These are phyloP conservation scores for Schwanniomyces yamadae DNA, from an alignment of 805 yeast genomes.

Conservation along the genomic window DNA sequence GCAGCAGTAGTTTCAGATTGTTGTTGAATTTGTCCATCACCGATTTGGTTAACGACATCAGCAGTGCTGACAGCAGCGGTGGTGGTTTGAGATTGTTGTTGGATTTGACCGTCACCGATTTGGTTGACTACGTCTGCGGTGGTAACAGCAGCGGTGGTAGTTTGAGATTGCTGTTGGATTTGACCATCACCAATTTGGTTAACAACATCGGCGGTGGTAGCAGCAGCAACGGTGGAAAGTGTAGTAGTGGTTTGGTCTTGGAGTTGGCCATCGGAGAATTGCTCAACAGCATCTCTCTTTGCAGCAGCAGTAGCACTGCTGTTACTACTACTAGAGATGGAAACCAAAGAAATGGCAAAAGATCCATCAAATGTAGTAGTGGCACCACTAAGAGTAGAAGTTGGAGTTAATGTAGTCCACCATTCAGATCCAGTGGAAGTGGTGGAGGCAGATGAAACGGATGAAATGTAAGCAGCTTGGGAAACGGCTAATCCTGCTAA, in stretches of 20 bases:
- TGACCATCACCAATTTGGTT: slow-evolving; percentile 50
- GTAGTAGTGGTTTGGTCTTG: slow-evolving; percentile 20
- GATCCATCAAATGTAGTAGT: slow-evolving; percentile 27
- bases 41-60: slow-evolving; percentile 29
- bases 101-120: slow-evolving; percentile 33
- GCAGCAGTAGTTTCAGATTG: slow-evolving; percentile 34
- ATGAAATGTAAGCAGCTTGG: slow-evolving; percentile 26
- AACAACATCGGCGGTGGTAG: slow-evolving; percentile 12
- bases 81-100: slow-evolving; percentile 25
- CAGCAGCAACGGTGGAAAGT: slow-evolving; percentile 25
- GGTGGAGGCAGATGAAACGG: slow-evolving; percentile 1
- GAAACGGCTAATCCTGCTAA: slow-evolving; percentile 11
- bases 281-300: slow-evolving; percentile 17
- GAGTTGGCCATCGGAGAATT: slow-evolving; percentile 35
- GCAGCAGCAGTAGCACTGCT: slow-evolving; percentile 19
- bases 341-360: slow-evolving; percentile 31
- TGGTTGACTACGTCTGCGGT: slow-evolving; percentile 27
- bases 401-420: slow-evolving; percentile 33
- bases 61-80: slow-evolving; percentile 32
- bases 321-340: slow-evolving; percentile 12
- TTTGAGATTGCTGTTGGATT: slow-evolving; percentile 38
- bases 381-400: slow-evolving; percentile 25
- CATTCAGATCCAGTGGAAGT: slow-evolving; percentile 10
- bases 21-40: slow-evolving; percentile 38
- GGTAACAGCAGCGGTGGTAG: slow-evolving; percentile 9